Conservation (phyloP, 164 flowering plant genomes). For the Aristolochia contorta region DNA sequence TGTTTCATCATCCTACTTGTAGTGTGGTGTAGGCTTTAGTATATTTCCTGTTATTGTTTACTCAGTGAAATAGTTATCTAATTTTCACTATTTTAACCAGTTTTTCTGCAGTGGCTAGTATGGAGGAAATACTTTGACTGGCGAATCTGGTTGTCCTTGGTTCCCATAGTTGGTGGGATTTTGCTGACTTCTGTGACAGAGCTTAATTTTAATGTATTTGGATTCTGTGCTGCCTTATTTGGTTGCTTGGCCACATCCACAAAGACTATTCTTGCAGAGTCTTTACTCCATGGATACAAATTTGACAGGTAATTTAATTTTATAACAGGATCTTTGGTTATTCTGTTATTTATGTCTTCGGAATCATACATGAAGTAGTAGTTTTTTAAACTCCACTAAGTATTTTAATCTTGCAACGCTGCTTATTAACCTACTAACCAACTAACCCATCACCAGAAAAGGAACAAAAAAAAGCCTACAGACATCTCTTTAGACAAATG, state of each 20-base stretch:
- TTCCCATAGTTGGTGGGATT: constrained; percentile 96
- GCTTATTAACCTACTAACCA: no score
- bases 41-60: no score
- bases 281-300: constrained; percentile 88
- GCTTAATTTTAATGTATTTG: constrained; percentile 81
- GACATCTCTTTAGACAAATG: no score
- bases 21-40: no score
- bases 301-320: constrained; percentile 66
- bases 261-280: constrained; percentile 94
- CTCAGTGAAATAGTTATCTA: not conserved
- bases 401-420: no score
- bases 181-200: constrained; percentile 91
- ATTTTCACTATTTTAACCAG: constrained; percentile 29
- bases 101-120: constrained; percentile 89
- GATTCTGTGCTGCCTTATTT: constrained; percentile 87
- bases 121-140: constrained; percentile 88
- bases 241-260: constrained; percentile 97
- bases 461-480: no score
- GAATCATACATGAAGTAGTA: no score
- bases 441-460: no score
- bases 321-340: no score
- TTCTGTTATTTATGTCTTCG: no score
- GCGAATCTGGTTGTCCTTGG: constrained; percentile 85
- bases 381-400: no score
- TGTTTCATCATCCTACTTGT: no score